Conservation (phyloP, 192 early-diverging fungal genomes). For the Coemansia sp. region DNA sequence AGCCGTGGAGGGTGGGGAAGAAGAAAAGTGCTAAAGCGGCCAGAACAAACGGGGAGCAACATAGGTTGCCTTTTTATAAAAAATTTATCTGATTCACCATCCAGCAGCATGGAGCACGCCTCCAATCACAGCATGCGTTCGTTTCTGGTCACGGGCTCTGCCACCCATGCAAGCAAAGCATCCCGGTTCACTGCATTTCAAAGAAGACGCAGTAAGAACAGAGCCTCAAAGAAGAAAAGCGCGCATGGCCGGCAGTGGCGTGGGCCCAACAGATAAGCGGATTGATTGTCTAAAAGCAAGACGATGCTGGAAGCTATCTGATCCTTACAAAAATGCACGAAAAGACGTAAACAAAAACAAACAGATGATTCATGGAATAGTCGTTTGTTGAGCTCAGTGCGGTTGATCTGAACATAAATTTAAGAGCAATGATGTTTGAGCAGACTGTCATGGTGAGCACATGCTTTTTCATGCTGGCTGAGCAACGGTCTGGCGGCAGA, state of each 20-base stretch:
- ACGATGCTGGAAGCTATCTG: background rate
- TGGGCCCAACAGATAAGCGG: slow-evolving; percentile 6
- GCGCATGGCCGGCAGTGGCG: background rate
- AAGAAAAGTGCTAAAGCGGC: background rate
- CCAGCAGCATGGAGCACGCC: slow-evolving; percentile 4
- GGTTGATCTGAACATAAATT: background rate
- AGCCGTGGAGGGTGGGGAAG: background rate
- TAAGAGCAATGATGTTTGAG: slow-evolving; percentile 49
- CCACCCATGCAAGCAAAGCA: background rate
- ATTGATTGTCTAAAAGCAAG: background rate
- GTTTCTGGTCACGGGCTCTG: slow-evolving; percentile 2
- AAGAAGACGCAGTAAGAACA: background rate
- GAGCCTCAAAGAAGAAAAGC: background rate
- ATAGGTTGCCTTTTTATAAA: background rate
- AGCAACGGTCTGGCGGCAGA: slow-evolving; percentile 88
- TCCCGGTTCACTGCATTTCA: background rate
- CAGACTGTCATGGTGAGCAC: slow-evolving; percentile 67
- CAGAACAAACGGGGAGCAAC: background rate
- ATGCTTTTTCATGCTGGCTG: slow-evolving; percentile 60
- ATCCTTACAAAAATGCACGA: background rate
- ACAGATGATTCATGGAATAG: background rate
- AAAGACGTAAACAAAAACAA: background rate
- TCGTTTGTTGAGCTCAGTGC: background rate
- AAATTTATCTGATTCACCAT: slow-evolving; percentile 3
- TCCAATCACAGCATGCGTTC: background rate